Base-by-base conservation (phyloP, 2,329 filamentous ascomycete species). In the Ophiosphaerella narmari region DNA sequence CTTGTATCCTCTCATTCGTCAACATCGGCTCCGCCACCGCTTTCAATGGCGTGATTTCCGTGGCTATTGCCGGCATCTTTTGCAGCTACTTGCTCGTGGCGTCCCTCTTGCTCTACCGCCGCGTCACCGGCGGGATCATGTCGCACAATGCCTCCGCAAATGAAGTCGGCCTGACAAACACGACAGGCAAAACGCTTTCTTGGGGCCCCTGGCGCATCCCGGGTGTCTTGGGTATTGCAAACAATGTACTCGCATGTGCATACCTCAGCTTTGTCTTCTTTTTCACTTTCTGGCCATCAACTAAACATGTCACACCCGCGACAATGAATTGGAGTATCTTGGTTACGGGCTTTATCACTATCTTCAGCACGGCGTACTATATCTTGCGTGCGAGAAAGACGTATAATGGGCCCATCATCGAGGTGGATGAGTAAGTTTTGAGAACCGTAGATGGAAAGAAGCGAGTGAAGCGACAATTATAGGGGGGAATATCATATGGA, bases 1-100 rank as follows among this genome's bases (percentile, higher is more conserved):
- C 74, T 26, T 60, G 68, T 21, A 61, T 80, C 3, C 69, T 82
- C 14, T 73, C 74, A 0, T 65, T 81, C 14, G 77, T 82, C 62
- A 80, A 80, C 55, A 74, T 82, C 49, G 79, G 78, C 4, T 63
- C 61, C 1, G 47, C 58, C 7, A 51, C 54, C 5, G 66, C 62
- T 3, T 70, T 68, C 56, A 66, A 62, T 39, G 62, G 55, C 14
- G 54, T 70, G 35, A 62, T 66, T n/a, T 67, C 63, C 13, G 48
- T 70, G 6, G 53, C 57, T 7, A 62, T 69, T n/a, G 62, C 57
- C 1, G 63, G 63, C 3, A 49, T 69, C 13, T 68, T 63, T 43
- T 51, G 55, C 1, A 67, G 64, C 2, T 69, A 69, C 54, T 52
- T 70, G 0, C 44, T 70, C 7, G 58, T 58, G 0, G 46, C 55